Evolutionary conservation across 352 stramenopile genomes (phyloP).

Genomic region (Globisporangium apiculatum): DNA sequence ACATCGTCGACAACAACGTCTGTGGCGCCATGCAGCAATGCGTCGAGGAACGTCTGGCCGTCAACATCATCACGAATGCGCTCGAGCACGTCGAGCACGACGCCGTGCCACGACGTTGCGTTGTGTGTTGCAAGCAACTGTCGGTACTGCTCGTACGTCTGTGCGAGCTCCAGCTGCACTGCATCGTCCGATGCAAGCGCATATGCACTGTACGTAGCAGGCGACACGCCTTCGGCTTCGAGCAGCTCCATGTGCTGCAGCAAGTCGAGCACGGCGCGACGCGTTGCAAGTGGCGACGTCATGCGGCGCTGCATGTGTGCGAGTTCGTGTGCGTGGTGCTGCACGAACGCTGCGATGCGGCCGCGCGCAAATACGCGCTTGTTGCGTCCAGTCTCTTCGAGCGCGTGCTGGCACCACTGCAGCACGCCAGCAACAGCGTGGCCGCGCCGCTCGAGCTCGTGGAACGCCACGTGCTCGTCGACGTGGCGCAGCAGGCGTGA

Average conservation of each 20-base stretch:
- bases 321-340: slow-evolving; percentile 38
- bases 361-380: slow-evolving; percentile 39
- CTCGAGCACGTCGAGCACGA: slow-evolving; percentile 39
- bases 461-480: slow-evolving; percentile 27
- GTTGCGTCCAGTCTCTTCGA: slow-evolving; percentile 56
- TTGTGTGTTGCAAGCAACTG: slow-evolving; percentile 43
- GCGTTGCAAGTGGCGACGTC: slow-evolving; percentile 45
- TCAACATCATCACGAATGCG: slow-evolving; percentile 7
- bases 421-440: slow-evolving; percentile 43
- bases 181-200: slow-evolving; percentile 11
- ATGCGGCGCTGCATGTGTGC: slow-evolving; percentile 26
- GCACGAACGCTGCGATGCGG: slow-evolving; percentile 41
- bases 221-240: slow-evolving; percentile 44
- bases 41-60: slow-evolving; percentile 23
- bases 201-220: slow-evolving; percentile 29
- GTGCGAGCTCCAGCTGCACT: slow-evolving; percentile 28
- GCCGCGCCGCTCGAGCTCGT: slow-evolving; percentile 62
- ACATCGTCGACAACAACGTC: slow-evolving; percentile 70
- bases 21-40: slow-evolving; percentile 35
- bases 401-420: slow-evolving; percentile 60
- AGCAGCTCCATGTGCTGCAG: slow-evolving; percentile 68
- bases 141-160: slow-evolving; percentile 45
- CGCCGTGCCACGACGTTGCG: slow-evolving; percentile 58
- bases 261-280: slow-evolving; percentile 45
- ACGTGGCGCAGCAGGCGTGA: slow-evolving; percentile 21